Base-by-base conservation (phyloP, 169 alveolate genomes). In the Plasmodium gonderi region DNA sequence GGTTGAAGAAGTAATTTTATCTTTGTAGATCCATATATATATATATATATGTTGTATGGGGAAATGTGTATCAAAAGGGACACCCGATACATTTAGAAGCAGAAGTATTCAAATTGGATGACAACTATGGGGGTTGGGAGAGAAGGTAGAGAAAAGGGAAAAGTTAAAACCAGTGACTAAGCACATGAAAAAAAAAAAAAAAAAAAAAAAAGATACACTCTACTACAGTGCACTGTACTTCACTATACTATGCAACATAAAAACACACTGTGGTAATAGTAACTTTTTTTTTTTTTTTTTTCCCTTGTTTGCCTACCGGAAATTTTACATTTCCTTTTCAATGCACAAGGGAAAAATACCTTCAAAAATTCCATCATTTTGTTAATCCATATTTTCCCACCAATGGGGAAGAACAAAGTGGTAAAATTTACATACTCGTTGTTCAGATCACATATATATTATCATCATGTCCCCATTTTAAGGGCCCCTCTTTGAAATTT, bases 1-100 rank as follows among this genome's bases (percentile, higher is more conserved):
- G 38, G 42, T 38, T 90, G 90, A 65, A 49, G 3, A 33, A 90
- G 79, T 85, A 20, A 78, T 23, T 7, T 60, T 36, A 75, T 26
- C 33, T 38, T 29, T 11, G 72, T 33, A n/a, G 68, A 51, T 14
- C 6, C 31, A 3, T 3, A n/a, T n/a, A n/a, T n/a, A n/a, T n/a
- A n/a, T n/a, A n/a, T n/a, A n/a, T n/a, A n/a, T n/a, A n/a, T n/a
- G n/a, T n/a, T n/a, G n/a, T n/a, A n/a, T n/a, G n/a, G n/a, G n/a
- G n/a, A n/a, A n/a, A n/a, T n/a, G n/a, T n/a, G n/a, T n/a, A n/a
- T n/a, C n/a, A n/a, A n/a, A n/a, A n/a, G n/a, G n/a, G n/a, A n/a
- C n/a, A n/a, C n/a, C n/a, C n/a, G n/a, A n/a, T n/a, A n/a, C n/a
- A n/a, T n/a, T n/a, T n/a, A n/a, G n/a, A n/a, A n/a, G n/a, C n/a